Percentiles rank a stretch among this genome's conserved stretches.
phyloP scores from a whole-genome alignment of 257 asterid species.

The Solanum boliviense region DNA sequence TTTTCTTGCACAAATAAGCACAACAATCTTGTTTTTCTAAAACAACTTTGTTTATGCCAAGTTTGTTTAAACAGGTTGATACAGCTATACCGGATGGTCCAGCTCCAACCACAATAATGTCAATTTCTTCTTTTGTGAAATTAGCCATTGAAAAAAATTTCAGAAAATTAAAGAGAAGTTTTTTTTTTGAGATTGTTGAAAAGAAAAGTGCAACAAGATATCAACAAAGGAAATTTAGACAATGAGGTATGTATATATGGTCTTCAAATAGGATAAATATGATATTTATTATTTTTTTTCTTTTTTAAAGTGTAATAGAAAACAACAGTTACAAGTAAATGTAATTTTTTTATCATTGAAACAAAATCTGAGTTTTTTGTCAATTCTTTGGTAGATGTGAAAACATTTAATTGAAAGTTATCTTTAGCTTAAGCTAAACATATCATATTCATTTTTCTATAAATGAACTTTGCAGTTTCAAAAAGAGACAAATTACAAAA shows the following conservation, averaged over 20 bases:
- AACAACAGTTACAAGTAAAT: not conserved
- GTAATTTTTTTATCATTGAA: not conserved
- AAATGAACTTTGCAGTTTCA: not conserved
- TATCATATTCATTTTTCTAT: not conserved
- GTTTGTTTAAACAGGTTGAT: too few species aligned
- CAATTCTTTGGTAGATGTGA: not conserved
- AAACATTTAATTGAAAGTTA: not conserved
- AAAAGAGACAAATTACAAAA: not conserved
- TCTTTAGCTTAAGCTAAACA: not conserved
- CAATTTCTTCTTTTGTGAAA: too few species aligned
- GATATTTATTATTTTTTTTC: not conserved
- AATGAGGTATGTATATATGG: not conserved
- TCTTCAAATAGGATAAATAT: not conserved
- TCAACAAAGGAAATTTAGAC: not conserved
- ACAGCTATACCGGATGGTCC: too few species aligned
- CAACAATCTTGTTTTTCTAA: too few species aligned
- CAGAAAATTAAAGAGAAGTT: too few species aligned
- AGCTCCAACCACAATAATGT: too few species aligned
- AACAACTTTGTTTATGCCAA: too few species aligned
- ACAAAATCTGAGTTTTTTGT: not conserved
- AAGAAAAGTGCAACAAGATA: too few species aligned
- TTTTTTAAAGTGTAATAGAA: not conserved
- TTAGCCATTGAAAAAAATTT: too few species aligned
- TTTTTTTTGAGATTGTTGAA: too few species aligned
- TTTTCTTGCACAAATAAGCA: too few species aligned